phyloP scores from a whole-genome alignment of 257 asterid genomes.

The Rehmannia glutinosa region DNA sequence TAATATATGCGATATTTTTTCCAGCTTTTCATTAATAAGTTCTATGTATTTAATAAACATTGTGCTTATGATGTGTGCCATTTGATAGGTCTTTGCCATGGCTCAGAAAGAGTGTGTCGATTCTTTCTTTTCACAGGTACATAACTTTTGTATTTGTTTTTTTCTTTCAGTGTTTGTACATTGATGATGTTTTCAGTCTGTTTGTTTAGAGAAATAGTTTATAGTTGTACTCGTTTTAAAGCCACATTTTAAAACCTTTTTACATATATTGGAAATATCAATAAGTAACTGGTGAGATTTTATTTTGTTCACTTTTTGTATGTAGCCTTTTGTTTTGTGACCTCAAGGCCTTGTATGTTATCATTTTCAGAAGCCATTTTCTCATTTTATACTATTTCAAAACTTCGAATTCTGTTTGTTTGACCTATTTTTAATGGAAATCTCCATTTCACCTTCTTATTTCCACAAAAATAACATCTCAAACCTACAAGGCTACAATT shows the following conservation, averaged over 20 bases:
- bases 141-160: not conserved
- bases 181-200: not conserved
- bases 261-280: not conserved
- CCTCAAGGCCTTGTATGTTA: too few species aligned
- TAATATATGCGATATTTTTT: not conserved
- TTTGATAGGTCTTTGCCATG: constrained; percentile 74
- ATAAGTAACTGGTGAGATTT: not conserved
- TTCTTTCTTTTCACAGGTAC: constrained; percentile 90
- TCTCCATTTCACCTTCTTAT: too few species aligned
- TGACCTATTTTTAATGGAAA: too few species aligned
- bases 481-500: too few species aligned
- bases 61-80: constrained; percentile 18
- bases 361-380: too few species aligned
- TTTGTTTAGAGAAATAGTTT: constrained; percentile 8
- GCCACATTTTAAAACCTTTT: not conserved
- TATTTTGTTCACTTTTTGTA: not conserved
- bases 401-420: too few species aligned
- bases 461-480: too few species aligned
- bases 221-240: not conserved
- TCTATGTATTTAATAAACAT: not conserved
- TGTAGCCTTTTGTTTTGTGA: not conserved
- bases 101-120: constrained; percentile 94
- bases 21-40: not conserved
- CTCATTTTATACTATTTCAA: too few species aligned
- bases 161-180: not conserved